Base-by-base conservation (phyloP, 177 flowering plant species). In the Vitis hybrid region DNA sequence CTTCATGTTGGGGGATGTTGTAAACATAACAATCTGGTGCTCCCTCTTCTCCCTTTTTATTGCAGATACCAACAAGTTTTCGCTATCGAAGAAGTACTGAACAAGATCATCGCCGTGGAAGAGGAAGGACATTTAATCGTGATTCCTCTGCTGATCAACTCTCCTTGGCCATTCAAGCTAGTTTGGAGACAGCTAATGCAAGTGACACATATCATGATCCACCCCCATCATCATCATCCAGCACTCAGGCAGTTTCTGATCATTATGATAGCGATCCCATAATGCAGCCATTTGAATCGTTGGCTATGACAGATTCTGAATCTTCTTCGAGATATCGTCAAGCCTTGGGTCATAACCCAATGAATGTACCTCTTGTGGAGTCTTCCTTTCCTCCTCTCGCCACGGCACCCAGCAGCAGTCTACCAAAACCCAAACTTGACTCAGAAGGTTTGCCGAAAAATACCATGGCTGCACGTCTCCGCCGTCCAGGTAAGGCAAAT, bases 1-100 rank as follows among this genome's bases (percentile, higher is more conserved):
- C 45, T 40, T 40, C 40, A 55, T 40, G 45, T 50, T 62, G 13
- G 9, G 48, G 49, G 56, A 13, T 60, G 32, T 48, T 66, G 14
- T 55, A 34, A 65, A 34, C 13, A 14, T 51, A n/a, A 40, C 13
- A 56, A 51, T 62, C 15, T 70, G 26, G 64, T 26, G 17, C 8
- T 10, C 56, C 6, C 49, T 4, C 52, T 12, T 45, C 66, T 58
- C 56, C n/a, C 34, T 30, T 30, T 17, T 14, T 62, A 40, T 65
- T 55, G 49, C 74, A 94, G 98, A 89, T 95, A 79, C 99, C 98
- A 70, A 89, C 91, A 26, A 89, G 99, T 79, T 96, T 96, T 66
- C 81, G 82, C 48, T 96, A 82, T 59, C 76, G 89, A 21, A 83
- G 90, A 26, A 72, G 67, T 62, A 87, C 60, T 75, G 95, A 86